Base-by-base conservation (phyloP, 495 filamentous ascomycete species). In the Ascodesmis nigricans region DNA sequence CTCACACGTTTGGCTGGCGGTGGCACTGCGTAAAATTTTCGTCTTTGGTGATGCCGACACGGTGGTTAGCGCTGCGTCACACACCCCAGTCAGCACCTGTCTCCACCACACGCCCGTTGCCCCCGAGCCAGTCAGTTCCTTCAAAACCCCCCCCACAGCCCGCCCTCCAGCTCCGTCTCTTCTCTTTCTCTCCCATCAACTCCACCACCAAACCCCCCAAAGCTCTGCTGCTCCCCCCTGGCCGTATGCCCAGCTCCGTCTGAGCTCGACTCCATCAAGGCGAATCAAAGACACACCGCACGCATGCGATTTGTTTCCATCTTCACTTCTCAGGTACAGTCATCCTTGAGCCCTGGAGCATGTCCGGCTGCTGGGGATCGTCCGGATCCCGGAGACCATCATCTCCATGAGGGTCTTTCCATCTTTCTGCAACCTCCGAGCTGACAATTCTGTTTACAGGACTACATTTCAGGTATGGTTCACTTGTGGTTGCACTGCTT, bases 301-400 rank as follows among this genome's bases (percentile, higher is more conserved):
- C 75, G 76, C 75, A 93, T 93, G 82, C 78, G 74, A 78, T 78
- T 76, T 67, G 73, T 73, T 69, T 65, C 73, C 59, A 81, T 77
- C 59, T 93, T 84, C 66, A 93, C 82, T 65, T 92, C 82, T 60
- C 82, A 92, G 77, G 79, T 90, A 79, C 42, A 69, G 57, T 35
- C 21, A 17, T 22, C 30, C 37, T 10, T 20, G 27, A 37, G 21
- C 16, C 35, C 35, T 34, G 10, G 18, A 33, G 36, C 23, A 23
- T 17, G 13, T 13, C 13, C 23, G 14, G 35, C 11, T 32, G 19
- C 16, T 24, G 18, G 31, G 9, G n/a, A 8, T 33, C 33, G n/a
- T 19, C 31, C 29, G 14, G 1, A 13, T 33, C 35, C 31, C 30
- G 44, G 26, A n/a, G n/a, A n/a, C n/a, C 19, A 31, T 35, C 16